These are phyloP conservation scores for Hura crepitans DNA, from an alignment of 441 rosid genomes.

Conservation along the genomic window DNA sequence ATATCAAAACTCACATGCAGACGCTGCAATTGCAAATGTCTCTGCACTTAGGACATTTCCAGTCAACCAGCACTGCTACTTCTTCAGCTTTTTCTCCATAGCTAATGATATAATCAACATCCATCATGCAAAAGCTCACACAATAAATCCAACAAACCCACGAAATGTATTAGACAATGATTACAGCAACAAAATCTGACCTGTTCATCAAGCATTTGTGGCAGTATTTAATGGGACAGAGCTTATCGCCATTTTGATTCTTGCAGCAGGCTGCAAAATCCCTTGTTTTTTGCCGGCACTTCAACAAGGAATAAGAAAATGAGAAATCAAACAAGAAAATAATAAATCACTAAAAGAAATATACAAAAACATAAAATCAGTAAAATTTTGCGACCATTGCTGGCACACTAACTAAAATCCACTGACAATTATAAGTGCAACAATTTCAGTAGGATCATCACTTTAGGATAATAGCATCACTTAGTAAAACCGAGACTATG, in stretches of 20 bases:
- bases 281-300: conserved; percentile 87
- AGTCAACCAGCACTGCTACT: conserved; percentile 39
- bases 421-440: background rate
- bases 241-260: conserved; percentile 38
- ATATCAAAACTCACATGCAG: conserved; percentile 57
- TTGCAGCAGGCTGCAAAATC: conserved; percentile 57
- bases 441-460: background rate
- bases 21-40: conserved; percentile 79
- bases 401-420: background rate
- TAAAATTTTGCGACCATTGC: background rate
- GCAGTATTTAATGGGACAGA: conserved; percentile 53
- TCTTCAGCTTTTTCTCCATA: conserved; percentile 79
- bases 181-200: conserved; percentile 29
- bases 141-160: background rate
- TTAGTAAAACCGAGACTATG: background rate
- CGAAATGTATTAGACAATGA: background rate
- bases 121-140: background rate
- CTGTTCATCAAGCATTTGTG: conserved; percentile 71
- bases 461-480: background rate
- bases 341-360: background rate
- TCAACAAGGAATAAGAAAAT: conserved; percentile 18
- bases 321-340: conserved; percentile 2
- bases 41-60: conserved; percentile 87
- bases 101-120: conserved; percentile 33
- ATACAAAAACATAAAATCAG: background rate